A percentile compares a stretch with the other conserved stretches of the same genome.
Conservation (phyloP, 139 green algal species). For the Spirogloea muscicola region DNA sequence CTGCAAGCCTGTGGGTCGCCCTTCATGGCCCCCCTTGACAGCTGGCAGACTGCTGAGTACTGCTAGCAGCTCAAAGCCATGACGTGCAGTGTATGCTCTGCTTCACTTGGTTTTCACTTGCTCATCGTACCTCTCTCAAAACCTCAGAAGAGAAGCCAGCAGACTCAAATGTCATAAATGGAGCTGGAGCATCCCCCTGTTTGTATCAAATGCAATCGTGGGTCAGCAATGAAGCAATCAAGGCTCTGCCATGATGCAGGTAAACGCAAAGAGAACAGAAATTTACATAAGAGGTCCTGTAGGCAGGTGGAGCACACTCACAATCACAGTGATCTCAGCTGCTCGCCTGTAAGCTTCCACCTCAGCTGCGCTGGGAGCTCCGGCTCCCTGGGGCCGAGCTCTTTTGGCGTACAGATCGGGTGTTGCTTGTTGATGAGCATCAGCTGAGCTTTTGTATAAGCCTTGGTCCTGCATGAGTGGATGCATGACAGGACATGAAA, state of each 20-base stretch:
- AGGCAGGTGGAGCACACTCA: conserved; percentile 16
- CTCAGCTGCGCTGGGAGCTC: conserved; percentile 15
- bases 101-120: not conserved
- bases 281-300: not conserved
- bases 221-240: not conserved
- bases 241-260: not conserved
- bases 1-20: too few species aligned
- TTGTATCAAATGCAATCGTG: not conserved
- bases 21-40: too few species aligned
- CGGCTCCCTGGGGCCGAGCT: not conserved
- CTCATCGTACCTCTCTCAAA: conserved; percentile 8
- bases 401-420: conserved; percentile 17
- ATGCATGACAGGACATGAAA: not conserved
- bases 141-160: conserved; percentile 7
- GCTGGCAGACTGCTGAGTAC: not conserved
- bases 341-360: conserved; percentile 24
- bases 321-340: conserved; percentile 45
- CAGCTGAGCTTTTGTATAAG: not conserved
- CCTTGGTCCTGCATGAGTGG: not conserved
- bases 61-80: conserved; percentile 7
- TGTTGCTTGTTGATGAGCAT: not conserved
- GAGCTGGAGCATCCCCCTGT: conserved; percentile 7
- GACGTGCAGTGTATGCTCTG: not conserved
- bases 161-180: conserved; percentile 25
- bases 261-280: not conserved